Evolutionary conservation across 805 yeast species (phyloP).

Genomic region (Kuraishia capsulata): DNA sequence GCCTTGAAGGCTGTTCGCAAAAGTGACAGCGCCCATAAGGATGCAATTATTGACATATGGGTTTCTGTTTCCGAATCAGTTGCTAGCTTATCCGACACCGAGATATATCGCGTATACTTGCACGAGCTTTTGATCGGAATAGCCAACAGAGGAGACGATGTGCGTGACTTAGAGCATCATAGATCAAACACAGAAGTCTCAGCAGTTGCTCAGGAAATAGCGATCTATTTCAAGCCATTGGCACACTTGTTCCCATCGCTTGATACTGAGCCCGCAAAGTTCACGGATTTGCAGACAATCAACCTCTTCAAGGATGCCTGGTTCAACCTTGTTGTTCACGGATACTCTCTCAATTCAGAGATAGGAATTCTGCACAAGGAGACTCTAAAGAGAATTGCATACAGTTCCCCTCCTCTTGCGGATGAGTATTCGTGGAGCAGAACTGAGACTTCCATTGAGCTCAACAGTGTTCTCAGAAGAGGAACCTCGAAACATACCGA

Average conservation of each 20-base stretch:
- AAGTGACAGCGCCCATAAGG: conserved; percentile 26
- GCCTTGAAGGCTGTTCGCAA: conserved; percentile 33
- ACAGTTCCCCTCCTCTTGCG: conserved; percentile 81
- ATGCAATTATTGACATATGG: conserved; percentile 42
- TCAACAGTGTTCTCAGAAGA: conserved; percentile 83
- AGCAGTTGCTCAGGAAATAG: conserved; percentile 61
- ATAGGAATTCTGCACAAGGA: conserved; percentile 32
- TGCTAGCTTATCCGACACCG: conserved; percentile 23
- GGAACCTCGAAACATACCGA: conserved; percentile 80
- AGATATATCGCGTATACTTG: conserved; percentile 48
- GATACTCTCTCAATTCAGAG: conserved; percentile 57
- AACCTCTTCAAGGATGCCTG: conserved; percentile 78
- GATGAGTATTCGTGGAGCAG: conserved; percentile 72
- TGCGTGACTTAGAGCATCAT: conserved; percentile 58
- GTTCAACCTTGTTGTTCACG: conserved; percentile 92
- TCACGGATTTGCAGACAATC: conserved; percentile 40
- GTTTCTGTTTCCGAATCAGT: conserved; percentile 28
- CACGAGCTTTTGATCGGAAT: conserved; percentile 58
- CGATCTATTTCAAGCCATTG: conserved; percentile 57
- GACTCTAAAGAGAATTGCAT: conserved; percentile 64
- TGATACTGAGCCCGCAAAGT: conserved; percentile 30
- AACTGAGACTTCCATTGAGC: conserved; percentile 85
- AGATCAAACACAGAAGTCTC: conserved; percentile 68
- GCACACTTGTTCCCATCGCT: conserved; percentile 64
- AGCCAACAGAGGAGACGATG: conserved; percentile 73